Evolutionary conservation across 2,329 filamentous ascomycete genomes (phyloP), one percentile per base, ranked within the genome.

Genomic region (Xylariomycetidae sp.): DNA sequence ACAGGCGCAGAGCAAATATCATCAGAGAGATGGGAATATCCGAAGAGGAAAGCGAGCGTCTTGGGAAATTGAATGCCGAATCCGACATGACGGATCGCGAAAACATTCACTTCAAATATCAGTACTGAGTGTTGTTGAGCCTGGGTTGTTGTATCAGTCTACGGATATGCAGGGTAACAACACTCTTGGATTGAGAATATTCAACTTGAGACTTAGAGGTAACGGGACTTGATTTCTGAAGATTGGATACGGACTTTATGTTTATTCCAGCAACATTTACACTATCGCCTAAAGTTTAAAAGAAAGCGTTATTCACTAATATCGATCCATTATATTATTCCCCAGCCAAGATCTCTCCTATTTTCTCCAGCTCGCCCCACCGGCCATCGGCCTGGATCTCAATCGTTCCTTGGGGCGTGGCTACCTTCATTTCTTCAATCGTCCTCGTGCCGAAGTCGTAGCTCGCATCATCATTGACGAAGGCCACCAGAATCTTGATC

Each of bases 401-500:
- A 30, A 66, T 62, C 2, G 19, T 44, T 0, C 50, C 54, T 3
- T 56, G 43, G 0, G 55, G 44, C 1, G 59, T 63, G 11, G 49
- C 49, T 0, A 63, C 54, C 34, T 59, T 62, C 29, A 62, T 52
- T 11, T 66, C 50, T 8, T 62, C 53, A 4, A 56, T 46, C 1
- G 41, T 34, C 5, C 35, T 46, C 1, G 64, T 65, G 0, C 62
- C 62, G 31, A 59, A 60, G 2, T 43, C 34, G 27, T 56, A 61
- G 0, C 25, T 40, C 3, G 42, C 25, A 14, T 57, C 46, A 7
- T 54, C 43, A 9, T 57, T 52, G 2, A 66, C 59, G 31, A 67
- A 64, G 0, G 59, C 58, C 5, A 57, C 49, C 1, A 67, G 37
- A 10, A 58, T 56, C 3, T 46, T 19, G 5, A 65, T 57, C 62